Evolutionary conservation across 2,329 filamentous ascomycete species (phyloP).

Genomic region (Diaporthe citriasiana): DNA sequence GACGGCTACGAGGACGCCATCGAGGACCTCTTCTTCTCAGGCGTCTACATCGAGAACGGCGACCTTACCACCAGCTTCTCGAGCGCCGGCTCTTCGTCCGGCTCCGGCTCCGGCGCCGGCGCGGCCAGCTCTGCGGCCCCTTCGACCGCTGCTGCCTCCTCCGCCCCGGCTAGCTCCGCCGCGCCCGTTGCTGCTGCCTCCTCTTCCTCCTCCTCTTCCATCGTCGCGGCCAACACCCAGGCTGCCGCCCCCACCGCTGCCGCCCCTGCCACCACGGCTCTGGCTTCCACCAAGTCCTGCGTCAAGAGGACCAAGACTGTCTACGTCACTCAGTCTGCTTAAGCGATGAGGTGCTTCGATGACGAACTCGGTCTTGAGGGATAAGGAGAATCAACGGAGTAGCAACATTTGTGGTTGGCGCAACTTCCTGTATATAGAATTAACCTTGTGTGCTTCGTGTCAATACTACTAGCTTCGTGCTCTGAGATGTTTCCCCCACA

Average conservation of each 20-base stretch:
- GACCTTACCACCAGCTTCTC: slow-evolving; percentile 44
- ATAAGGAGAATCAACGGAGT: neutral
- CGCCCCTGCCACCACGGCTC: slow-evolving; percentile 36
- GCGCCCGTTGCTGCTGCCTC: slow-evolving; percentile 20
- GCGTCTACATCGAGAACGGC: slow-evolving; percentile 76
- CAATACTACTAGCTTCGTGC: slow-evolving; percentile 38
- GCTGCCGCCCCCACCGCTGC: slow-evolving; percentile 34
- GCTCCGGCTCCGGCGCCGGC: slow-evolving; percentile 40
- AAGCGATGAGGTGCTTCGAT: neutral
- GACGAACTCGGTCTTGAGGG: neutral
- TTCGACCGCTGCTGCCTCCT: neutral
- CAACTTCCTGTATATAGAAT: slow-evolving; percentile 37
- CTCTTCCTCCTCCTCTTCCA: slow-evolving; percentile 23
- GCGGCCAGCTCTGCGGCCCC: slow-evolving; percentile 16
- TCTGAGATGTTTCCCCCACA: neutral
- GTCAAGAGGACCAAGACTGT: slow-evolving; percentile 42
- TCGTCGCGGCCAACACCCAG: neutral
- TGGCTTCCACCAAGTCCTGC: slow-evolving; percentile 27
- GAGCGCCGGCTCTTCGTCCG: slow-evolving; percentile 35
- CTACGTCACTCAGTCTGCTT: slow-evolving; percentile 39
- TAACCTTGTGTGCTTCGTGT: slow-evolving; percentile 37
- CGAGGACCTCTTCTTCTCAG: slow-evolving; percentile 78
- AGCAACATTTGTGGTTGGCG: neutral
- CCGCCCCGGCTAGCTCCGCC: slow-evolving; percentile 15
- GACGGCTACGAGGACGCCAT: slow-evolving; percentile 62